Conservation (phyloP, 2,329 filamentous ascomycete genomes). For the Fusarium liriodendri region DNA sequence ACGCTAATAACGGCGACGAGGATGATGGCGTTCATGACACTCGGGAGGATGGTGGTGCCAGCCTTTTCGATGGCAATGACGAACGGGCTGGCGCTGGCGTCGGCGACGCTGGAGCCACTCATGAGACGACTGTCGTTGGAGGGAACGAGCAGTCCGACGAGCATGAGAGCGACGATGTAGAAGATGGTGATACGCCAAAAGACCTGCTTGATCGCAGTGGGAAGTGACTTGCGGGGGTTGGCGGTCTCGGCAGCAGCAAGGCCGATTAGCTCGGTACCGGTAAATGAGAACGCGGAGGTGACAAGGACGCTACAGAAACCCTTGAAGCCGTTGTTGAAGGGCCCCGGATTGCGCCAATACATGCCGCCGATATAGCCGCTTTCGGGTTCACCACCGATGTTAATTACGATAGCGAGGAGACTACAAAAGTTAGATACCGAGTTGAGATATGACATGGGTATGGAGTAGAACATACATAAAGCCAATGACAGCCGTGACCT, state of each 20-base stretch:
- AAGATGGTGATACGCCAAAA: slow-evolving; percentile 95
- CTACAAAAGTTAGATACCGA: slow-evolving; percentile 52
- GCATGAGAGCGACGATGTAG: slow-evolving; percentile 85
- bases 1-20: slow-evolving; percentile 91
- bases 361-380: slow-evolving; percentile 83
- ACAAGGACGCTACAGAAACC: slow-evolving; percentile 82
- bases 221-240: slow-evolving; percentile 83
- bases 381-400: slow-evolving; percentile 80
- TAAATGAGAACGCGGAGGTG: slow-evolving; percentile 80
- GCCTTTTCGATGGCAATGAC: slow-evolving; percentile 91
- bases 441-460: slow-evolving; percentile 40
- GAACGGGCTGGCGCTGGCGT: slow-evolving; percentile 86
- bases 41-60: slow-evolving; percentile 82
- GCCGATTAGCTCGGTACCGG: slow-evolving; percentile 80
- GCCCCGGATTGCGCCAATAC: slow-evolving; percentile 82
- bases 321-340: slow-evolving; percentile 86
- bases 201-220: slow-evolving; percentile 90
- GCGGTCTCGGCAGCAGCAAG: slow-evolving; percentile 81
- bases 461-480: slow-evolving; percentile 74
- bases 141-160: slow-evolving; percentile 86
- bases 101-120: slow-evolving; percentile 62
- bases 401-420: slow-evolving; percentile 86
- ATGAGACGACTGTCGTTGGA: slow-evolving; percentile 76
- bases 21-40: slow-evolving; percentile 95
- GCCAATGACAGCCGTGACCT: slow-evolving; percentile 85